Evolutionary conservation across 2,329 filamentous ascomycete genomes (phyloP).

Genomic region (Coniochaeta sp.): DNA sequence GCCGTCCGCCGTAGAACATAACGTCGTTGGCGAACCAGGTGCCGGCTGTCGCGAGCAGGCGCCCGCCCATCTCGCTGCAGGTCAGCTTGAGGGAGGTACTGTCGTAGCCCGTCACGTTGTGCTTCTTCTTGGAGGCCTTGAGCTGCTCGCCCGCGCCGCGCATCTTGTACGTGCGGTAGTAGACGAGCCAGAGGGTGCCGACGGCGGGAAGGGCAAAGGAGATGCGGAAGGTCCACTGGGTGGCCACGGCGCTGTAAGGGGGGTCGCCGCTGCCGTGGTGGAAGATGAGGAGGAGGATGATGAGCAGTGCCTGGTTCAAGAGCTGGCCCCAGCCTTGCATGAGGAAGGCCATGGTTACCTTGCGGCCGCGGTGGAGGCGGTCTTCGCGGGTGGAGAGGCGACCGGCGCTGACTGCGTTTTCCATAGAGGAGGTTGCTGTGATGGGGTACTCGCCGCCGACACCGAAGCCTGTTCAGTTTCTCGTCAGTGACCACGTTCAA

Average conservation of each 20-base stretch:
- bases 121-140: conserved; percentile 74
- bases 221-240: conserved; percentile 86
- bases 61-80: conserved; percentile 76
- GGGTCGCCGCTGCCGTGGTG: conserved; percentile 69
- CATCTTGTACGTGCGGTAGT: conserved; percentile 96
- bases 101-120: conserved; percentile 87
- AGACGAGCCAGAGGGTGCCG: conserved; percentile 89
- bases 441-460: conserved; percentile 91
- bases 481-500: too few relatives aligned
- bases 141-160: conserved; percentile 79
- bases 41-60: conserved; percentile 78
- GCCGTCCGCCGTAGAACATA: conserved; percentile 99
- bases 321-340: conserved; percentile 99
- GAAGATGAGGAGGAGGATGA: conserved; percentile 81
- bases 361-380: conserved; percentile 89
- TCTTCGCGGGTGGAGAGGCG: conserved; percentile 87
- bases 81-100: conserved; percentile 73
- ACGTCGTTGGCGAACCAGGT: conserved; percentile 96
- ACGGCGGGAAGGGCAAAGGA: conserved; percentile 88
- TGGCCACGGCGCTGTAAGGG: conserved; percentile 69
- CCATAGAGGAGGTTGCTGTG: conserved; percentile 92
- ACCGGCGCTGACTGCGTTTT: conserved; percentile 78
- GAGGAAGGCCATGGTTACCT: conserved; percentile 90
- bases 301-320: conserved; percentile 85
- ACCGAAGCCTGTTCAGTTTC: conserved; percentile 46